A percentile compares a stretch with the other conserved stretches of the same genome.
phyloP scores from a whole-genome alignment of 331 rosid genomes.

The Pyrus hybrid region DNA sequence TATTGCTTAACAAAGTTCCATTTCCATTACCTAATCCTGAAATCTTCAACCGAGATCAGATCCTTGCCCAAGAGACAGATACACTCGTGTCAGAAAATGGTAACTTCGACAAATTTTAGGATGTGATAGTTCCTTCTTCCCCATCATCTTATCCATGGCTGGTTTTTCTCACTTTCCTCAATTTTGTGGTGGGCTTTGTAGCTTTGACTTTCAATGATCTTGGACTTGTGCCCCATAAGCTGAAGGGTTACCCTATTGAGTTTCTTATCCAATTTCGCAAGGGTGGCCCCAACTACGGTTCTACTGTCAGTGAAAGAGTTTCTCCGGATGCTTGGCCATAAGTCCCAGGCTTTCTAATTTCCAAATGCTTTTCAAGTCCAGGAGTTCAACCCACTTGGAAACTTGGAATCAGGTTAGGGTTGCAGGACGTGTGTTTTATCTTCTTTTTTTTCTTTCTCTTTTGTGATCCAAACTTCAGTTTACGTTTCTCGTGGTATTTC shows the following conservation, averaged over 20 bases:
- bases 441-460: background rate
- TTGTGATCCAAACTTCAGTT: constrained; percentile 7
- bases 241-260: constrained; percentile 93
- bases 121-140: background rate
- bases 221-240: constrained; percentile 72
- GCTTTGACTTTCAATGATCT: constrained; percentile 90
- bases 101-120: constrained; percentile 17
- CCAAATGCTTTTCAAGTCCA: constrained; percentile 17
- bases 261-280: constrained; percentile 65
- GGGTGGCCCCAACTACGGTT: constrained; percentile 95
- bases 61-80: constrained; percentile 55
- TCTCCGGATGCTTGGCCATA: constrained; percentile 62
- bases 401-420: constrained; percentile 21
- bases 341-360: constrained; percentile 15
- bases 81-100: constrained; percentile 76
- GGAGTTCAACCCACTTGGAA: constrained; percentile 21
- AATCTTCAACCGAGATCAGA: constrained; percentile 74
- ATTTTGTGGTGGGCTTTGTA: constrained; percentile 31
- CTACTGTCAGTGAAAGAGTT: constrained; percentile 81
- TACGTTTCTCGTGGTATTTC: constrained; percentile 12
- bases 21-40: constrained; percentile 85
- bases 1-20: constrained; percentile 72
- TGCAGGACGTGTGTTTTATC: background rate
- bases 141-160: background rate
- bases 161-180: background rate